Percentiles rank a stretch among this genome's conserved stretches.
These are phyloP conservation scores for Phytophthora hybrid DNA, from an alignment of 352 stramenopile species.

Conservation along the genomic window DNA sequence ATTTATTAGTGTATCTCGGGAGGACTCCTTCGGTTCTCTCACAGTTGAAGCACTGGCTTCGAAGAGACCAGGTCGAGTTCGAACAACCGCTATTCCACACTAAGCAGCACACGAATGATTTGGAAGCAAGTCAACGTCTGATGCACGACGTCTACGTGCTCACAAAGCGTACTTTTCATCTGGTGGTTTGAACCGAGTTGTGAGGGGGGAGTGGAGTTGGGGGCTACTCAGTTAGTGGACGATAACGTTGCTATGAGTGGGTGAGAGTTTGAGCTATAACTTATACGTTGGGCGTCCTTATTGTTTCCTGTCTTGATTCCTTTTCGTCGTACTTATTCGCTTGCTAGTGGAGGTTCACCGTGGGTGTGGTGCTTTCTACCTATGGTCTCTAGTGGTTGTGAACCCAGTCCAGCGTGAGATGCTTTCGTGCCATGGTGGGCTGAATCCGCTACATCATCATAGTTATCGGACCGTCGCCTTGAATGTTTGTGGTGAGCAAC, in stretches of 20 bases:
- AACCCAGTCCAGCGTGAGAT: conserved; percentile 29
- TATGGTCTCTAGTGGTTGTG: conserved; percentile 38
- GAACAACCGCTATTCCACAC: conserved; percentile 52
- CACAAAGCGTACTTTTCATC: conserved; percentile 38
- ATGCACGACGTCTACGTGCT: conserved; percentile 46
- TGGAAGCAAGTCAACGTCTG: conserved; percentile 54
- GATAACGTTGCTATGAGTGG: not conserved
- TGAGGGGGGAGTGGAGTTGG: not conserved
- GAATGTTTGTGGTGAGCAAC: conserved; percentile 56
- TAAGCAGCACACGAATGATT: conserved; percentile 34
- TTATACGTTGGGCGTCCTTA: conserved; percentile 27
- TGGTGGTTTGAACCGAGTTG: conserved; percentile 33
- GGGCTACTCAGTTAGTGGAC: not conserved
- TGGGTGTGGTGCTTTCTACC: conserved; percentile 35
- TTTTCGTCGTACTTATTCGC: conserved; percentile 33
- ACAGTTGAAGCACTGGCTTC: conserved; percentile 34
- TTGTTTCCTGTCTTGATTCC: conserved; percentile 21
- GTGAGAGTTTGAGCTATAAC: conserved; percentile 24
- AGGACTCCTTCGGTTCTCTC: conserved; percentile 27
- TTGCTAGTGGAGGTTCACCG: conserved; percentile 21
- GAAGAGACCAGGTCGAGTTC: conserved; percentile 11
- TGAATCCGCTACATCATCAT: conserved; percentile 42
- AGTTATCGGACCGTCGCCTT: conserved; percentile 58
- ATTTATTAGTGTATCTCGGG: conserved; percentile 47
- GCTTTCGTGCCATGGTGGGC: conserved; percentile 31